These are phyloP conservation scores for Scedosporium apiospermum DNA, from an alignment of 2,329 filamentous ascomycete species.

Conservation along the genomic window DNA sequence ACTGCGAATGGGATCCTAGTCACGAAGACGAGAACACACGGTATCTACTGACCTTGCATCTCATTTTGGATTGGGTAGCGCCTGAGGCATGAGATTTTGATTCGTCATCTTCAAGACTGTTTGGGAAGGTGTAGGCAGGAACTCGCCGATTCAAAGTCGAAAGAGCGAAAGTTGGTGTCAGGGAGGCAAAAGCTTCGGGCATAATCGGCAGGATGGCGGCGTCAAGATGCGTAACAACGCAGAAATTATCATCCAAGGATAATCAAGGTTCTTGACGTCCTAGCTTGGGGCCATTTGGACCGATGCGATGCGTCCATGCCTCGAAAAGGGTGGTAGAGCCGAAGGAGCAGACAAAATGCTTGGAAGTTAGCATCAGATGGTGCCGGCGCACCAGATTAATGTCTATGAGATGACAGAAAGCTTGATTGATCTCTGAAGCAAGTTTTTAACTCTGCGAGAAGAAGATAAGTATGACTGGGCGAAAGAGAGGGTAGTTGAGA, in stretches of 20 bases:
- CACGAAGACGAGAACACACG: not conserved
- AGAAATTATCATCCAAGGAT: not conserved
- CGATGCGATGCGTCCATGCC: too few species aligned
- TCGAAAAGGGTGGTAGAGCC: too few species aligned
- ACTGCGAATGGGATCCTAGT: not conserved
- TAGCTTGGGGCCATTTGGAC: too few species aligned
- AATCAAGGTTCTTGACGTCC: not conserved
- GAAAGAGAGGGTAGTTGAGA: too few species aligned
- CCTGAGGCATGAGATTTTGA: not conserved
- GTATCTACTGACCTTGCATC: not conserved
- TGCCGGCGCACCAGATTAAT: too few species aligned
- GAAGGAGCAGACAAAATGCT: too few species aligned
- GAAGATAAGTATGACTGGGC: too few species aligned
- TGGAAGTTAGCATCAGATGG: too few species aligned
- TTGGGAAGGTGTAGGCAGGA: not conserved
- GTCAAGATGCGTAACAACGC: not conserved
- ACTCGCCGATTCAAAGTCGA: not conserved
- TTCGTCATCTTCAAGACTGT: not conserved
- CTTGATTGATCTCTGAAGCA: too few species aligned
- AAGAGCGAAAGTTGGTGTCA: not conserved
- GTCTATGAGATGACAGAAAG: too few species aligned
- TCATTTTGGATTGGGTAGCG: not conserved
- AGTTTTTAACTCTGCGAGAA: too few species aligned
- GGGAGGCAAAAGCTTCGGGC: not conserved
- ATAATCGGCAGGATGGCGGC: not conserved